phyloP scores from a whole-genome alignment of 202 grass and related monocot species.

The Brachypodium distachyon region DNA sequence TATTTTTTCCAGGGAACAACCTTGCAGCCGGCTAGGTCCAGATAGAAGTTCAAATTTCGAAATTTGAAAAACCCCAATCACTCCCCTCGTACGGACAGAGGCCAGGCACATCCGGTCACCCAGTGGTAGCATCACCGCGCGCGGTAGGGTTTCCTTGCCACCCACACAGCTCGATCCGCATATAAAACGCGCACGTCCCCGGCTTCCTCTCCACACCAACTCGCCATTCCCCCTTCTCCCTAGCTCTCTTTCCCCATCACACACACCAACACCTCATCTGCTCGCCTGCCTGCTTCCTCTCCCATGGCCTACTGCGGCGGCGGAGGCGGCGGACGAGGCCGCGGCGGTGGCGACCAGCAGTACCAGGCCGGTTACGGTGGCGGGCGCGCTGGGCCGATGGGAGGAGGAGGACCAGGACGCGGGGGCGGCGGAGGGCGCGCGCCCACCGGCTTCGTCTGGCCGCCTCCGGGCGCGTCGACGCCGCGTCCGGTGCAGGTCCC shows the following conservation, averaged over 20 bases:
- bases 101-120: not conserved
- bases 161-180: not conserved
- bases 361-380: too few relatives aligned
- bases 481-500: too few relatives aligned
- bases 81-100: not conserved
- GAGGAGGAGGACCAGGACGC: too few relatives aligned
- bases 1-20: not conserved
- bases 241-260: not conserved
- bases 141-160: not conserved
- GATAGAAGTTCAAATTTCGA: not conserved
- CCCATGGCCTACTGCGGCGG: not conserved
- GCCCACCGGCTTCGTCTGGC: too few relatives aligned
- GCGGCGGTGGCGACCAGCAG: not conserved
- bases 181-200: not conserved
- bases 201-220: not conserved
- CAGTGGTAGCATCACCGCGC: not conserved
- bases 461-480: too few relatives aligned
- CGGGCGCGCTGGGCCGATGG: too few relatives aligned
- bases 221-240: not conserved
- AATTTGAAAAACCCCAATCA: not conserved
- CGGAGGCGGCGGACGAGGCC: not conserved
- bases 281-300: not conserved
- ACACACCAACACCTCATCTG: not conserved
- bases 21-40: not conserved
- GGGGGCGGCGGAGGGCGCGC: too few relatives aligned